Percentiles rank a stretch among this genome's conserved stretches.
phyloP scores from a whole-genome alignment of 1,284 basidiomycete species.

The Meira nashicola region DNA sequence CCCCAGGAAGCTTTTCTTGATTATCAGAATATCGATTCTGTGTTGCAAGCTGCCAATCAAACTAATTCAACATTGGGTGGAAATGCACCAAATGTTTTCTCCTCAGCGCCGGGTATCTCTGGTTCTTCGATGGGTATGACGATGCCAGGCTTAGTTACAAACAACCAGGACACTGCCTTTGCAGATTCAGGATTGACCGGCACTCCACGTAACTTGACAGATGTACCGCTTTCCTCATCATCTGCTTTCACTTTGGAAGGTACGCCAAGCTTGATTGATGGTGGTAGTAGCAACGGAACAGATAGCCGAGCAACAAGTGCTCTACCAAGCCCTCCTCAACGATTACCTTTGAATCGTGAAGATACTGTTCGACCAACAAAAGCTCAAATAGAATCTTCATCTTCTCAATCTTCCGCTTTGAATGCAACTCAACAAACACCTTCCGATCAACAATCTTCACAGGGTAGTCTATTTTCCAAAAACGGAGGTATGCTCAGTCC shows the following conservation, averaged over 20 bases:
- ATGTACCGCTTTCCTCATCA: not conserved
- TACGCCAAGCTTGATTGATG: conserved; percentile 4
- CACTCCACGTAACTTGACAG: not conserved
- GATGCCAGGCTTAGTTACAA: not conserved
- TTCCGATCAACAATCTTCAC: conserved; percentile 23
- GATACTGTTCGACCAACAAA: conserved; percentile 7
- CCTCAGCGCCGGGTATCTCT: conserved; percentile 18
- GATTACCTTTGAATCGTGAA: conserved; percentile 7
- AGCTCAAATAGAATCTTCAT: not conserved
- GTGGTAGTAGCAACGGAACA: not conserved
- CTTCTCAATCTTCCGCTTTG: too few species aligned
- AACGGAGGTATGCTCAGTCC: conserved; percentile 28
- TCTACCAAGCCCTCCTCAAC: not conserved
- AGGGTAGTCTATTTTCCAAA: conserved; percentile 2
- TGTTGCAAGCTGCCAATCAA: conserved; percentile 22
- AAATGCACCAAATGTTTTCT: conserved; percentile 15
- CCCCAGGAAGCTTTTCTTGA: conserved; percentile 40
- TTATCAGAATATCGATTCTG: conserved; percentile 32
- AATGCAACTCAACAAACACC: conserved; percentile 11
- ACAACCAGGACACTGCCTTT: not conserved
- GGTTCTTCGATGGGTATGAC: not conserved
- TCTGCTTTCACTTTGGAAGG: not conserved
- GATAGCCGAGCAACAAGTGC: not conserved
- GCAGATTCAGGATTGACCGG: too few species aligned
- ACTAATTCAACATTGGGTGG: not conserved